Evolutionary conservation across 371 early-diverging fungal species (phyloP), one percentile per base, ranked within the genome.

Genomic region (Mortierella sp.): DNA sequence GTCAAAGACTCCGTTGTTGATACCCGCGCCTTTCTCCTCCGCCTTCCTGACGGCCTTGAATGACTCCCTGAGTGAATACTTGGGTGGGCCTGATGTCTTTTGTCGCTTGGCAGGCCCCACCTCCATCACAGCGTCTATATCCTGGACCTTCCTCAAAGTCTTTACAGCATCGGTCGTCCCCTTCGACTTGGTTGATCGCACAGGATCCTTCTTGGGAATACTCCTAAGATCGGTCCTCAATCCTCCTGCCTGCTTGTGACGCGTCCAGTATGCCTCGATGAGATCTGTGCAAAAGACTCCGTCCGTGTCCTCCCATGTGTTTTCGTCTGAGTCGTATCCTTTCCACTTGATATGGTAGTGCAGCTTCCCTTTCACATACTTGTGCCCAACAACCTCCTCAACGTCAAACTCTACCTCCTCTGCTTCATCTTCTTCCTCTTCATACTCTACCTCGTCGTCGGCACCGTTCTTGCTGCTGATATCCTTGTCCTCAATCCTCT

Each of bases 331-430:
- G 14, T 28, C 34, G 70, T 81, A 85, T 44, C 80, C 80, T 13
- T 81, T 63, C 86, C 86, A 85, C 55, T 85, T 85, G n/a, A 85
- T 24, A 14, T 70, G n/a, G 70, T 77, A 85, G 24, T 73, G 52
- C 11, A 85, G 74, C 9, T 21, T 70, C 11, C 63, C 76, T 2
- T 65, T 24, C n/a, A 71, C 77, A 10, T 74, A 70, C 38, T 54
- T 73, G 65, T 85, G 86, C 3, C 82, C 86, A 11, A 77, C 86
- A 38, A 85, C 86, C 31, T 55, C 71, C 70, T 85, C 86, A 7
- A 85, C 86, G 60, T 84, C 85, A 50, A 72, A 84, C 4, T 65
- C 82, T 14, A 57, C 74, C 16, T 55, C 72, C 65, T 72, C 83
- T 28, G 74, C 57, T 0, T 74, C 81, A 4, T 74, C 74, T 19